Percentiles rank a stretch among this genome's conserved stretches.
These are phyloP conservation scores for Aspergillus sp. DNA, from an alignment of 2,329 filamentous ascomycete genomes.

Conservation along the genomic window DNA sequence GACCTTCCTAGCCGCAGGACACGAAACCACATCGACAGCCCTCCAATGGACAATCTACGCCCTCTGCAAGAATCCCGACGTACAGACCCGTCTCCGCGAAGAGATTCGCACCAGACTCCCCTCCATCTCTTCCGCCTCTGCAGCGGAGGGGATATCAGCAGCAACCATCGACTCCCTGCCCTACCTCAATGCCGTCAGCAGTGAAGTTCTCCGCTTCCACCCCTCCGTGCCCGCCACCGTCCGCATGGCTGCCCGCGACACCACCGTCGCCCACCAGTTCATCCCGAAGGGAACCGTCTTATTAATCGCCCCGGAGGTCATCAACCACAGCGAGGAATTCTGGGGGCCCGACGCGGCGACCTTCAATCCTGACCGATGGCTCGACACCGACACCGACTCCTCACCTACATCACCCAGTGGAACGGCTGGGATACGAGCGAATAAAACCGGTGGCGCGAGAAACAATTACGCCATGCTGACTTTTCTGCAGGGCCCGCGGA, in stretches of 20 bases:
- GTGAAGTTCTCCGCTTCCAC: slow-evolving; percentile 66
- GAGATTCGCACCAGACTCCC: slow-evolving; percentile 60
- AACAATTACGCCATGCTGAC: slow-evolving; percentile 73
- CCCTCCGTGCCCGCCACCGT: slow-evolving; percentile 63
- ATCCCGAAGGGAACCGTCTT: slow-evolving; percentile 65
- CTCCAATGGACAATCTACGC: slow-evolving; percentile 69
- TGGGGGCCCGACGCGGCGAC: slow-evolving; percentile 69
- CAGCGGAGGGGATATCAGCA: slow-evolving; percentile 29
- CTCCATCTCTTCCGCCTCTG: slow-evolving; percentile 47
- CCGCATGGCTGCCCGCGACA: slow-evolving; percentile 58
- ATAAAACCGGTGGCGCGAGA: slow-evolving; percentile 58
- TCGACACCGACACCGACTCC: slow-evolving; percentile 35
- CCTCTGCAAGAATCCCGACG: slow-evolving; percentile 56
- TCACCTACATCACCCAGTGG: no score
- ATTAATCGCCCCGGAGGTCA: slow-evolving; percentile 55
- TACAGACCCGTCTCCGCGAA: slow-evolving; percentile 58
- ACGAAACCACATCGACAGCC: slow-evolving; percentile 69
- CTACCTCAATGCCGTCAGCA: slow-evolving; percentile 72
- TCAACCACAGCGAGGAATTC: slow-evolving; percentile 59
- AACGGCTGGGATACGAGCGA: slow-evolving; percentile 26
- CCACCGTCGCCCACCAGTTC: slow-evolving; percentile 53
- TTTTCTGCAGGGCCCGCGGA: slow-evolving; percentile 77
- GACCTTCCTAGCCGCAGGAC: slow-evolving; percentile 77
- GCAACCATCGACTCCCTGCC: slow-evolving; percentile 59
- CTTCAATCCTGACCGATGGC: slow-evolving; percentile 76